These are phyloP conservation scores for Neurospora sp. DNA, from an alignment of 495 filamentous ascomycete species.

Conservation along the genomic window DNA sequence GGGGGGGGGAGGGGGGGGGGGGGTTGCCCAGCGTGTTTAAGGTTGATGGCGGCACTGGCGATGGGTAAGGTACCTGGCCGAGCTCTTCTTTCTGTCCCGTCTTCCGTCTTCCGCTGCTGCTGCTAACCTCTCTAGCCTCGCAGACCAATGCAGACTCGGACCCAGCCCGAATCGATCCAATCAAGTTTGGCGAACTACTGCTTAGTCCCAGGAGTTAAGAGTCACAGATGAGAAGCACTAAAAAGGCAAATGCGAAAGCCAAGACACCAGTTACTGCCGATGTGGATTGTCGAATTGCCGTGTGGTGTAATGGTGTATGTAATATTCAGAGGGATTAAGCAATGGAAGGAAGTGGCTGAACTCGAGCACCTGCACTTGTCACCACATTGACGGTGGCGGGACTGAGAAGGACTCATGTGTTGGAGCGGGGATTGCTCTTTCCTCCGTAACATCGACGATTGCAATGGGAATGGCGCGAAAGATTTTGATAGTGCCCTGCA, in stretches of 20 bases:
- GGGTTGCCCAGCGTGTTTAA: not conserved
- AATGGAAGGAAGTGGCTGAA: not conserved
- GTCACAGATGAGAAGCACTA: not conserved
- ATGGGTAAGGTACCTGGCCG: not conserved
- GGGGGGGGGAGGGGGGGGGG: no score
- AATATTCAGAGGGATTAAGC: not conserved
- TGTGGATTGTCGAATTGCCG: not conserved
- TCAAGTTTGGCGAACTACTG: not conserved
- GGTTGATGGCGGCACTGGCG: not conserved
- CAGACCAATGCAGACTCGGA: not conserved
- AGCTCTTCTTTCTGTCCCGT: not conserved
- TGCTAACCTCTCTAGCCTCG: not conserved
- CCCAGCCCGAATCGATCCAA: not conserved
- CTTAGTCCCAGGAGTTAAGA: not conserved
- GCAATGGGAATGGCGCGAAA: not conserved
- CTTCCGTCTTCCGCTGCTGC: not conserved
- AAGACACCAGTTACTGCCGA: not conserved
- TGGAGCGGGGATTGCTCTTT: not conserved
- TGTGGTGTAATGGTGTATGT: not conserved
- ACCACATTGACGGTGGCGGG: not conserved
- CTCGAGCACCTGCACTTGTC: not conserved
- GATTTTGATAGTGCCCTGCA: not conserved
- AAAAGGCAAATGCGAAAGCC: not conserved
- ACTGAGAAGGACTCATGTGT: not conserved
- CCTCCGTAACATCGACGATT: not conserved